Conservation (phyloP, 2,329 filamentous ascomycete species). For the Blastomyces gilchristii region DNA sequence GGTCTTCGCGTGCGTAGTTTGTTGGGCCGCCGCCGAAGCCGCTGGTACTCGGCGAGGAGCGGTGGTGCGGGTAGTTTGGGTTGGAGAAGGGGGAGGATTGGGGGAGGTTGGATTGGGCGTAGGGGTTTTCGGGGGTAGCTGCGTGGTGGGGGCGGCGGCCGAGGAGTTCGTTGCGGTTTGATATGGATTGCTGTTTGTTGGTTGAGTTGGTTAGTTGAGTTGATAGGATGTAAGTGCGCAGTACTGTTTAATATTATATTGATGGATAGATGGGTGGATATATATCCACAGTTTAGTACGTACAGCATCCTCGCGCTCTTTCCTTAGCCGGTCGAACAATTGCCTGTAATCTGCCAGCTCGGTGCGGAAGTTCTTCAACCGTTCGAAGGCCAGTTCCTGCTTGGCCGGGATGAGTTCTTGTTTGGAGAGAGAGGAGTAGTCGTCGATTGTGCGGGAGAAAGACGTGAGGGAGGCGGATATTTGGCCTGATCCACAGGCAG, state of each 20-base stretch:
- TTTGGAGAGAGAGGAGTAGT: conserved; percentile 75
- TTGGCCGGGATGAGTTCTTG: conserved; percentile 86
- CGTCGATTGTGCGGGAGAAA: conserved; percentile 82
- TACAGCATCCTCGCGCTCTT: conserved; percentile 63
- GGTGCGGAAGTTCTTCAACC: conserved; percentile 71
- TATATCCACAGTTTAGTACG: conserved; percentile 13
- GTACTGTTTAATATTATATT: too few species aligned
- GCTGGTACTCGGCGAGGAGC: conserved; percentile 23
- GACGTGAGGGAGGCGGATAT: conserved; percentile 68
- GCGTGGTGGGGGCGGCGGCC: conserved; percentile 70
- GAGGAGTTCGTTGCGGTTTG: conserved; percentile 71
- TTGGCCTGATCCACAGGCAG: conserved; percentile 44
- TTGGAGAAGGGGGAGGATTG: conserved; percentile 34
- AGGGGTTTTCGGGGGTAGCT: conserved; percentile 86
- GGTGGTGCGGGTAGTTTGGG: conserved; percentile 15
- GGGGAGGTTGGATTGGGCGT: conserved; percentile 51
- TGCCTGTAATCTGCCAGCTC: conserved; percentile 72
- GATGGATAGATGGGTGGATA: neutral
- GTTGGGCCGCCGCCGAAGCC: conserved; percentile 38
- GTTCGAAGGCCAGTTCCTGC: conserved; percentile 78
- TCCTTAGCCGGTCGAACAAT: conserved; percentile 67
- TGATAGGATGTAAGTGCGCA: neutral
- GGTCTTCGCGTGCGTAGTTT: conserved; percentile 62
- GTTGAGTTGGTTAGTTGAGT: neutral
- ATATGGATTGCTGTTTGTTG: conserved; percentile 42